These are phyloP conservation scores for Xylariaceae sp. DNA, from an alignment of 2,329 filamentous ascomycete species.

Conservation along the genomic window DNA sequence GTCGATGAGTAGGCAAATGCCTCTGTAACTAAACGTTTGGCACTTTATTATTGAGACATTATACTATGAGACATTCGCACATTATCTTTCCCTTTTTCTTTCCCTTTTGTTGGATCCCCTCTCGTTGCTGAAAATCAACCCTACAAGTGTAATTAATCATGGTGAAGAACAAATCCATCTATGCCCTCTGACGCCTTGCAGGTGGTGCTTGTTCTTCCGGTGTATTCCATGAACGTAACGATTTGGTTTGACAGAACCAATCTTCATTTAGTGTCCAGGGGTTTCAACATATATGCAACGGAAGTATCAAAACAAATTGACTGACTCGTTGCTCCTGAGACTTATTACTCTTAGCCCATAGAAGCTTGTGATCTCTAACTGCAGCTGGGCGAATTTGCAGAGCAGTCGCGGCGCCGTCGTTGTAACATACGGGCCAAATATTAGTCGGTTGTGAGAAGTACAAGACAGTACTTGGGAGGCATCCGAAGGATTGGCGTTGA, in stretches of 20 bases:
- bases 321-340: neutral
- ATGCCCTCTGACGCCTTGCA: conserved; percentile 9
- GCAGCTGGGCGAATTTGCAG: neutral
- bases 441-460: neutral
- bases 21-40: neutral
- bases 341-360: neutral
- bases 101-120: neutral
- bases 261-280: conserved; percentile 17
- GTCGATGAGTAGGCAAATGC: neutral
- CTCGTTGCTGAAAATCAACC: neutral
- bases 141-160: neutral
- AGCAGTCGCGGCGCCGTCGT: neutral
- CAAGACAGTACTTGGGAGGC: neutral
- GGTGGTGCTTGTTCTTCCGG: conserved; percentile 4
- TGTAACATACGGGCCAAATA: conserved; percentile 2
- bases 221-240: conserved; percentile 1
- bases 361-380: neutral
- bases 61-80: conserved; percentile 25
- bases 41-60: conserved; percentile 28
- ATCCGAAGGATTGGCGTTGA: neutral
- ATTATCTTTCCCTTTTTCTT: conserved; percentile 14
- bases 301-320: conserved; percentile 9
- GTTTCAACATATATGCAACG: conserved; percentile 22
- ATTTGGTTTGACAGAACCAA: neutral
- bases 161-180: conserved; percentile 7